phyloP scores from a whole-genome alignment of 495 filamentous ascomycete genomes.

The Aspergillus affinis region DNA sequence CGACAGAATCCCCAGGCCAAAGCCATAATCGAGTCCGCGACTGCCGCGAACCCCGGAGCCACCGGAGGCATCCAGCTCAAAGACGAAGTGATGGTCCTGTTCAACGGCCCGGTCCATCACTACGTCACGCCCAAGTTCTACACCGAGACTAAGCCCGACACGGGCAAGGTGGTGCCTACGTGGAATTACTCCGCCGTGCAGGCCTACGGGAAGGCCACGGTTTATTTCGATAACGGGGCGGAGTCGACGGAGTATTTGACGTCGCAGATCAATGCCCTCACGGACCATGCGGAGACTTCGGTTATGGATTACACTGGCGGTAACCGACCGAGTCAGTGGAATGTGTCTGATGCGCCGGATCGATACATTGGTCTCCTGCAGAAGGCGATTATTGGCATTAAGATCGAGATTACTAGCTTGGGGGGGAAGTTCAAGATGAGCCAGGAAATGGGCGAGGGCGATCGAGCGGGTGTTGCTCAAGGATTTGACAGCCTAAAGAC shows the following conservation, averaged over 20 bases:
- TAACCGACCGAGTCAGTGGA: constrained; percentile 36
- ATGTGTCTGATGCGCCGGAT: constrained; percentile 49
- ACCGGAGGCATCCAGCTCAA: constrained; percentile 14
- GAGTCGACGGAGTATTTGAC: constrained; percentile 41
- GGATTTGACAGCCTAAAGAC: constrained; percentile 48
- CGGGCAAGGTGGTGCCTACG: constrained; percentile 59
- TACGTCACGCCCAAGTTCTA: constrained; percentile 65
- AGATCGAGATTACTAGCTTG: constrained; percentile 48
- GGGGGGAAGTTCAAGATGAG: constrained; percentile 61
- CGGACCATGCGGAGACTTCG: constrained; percentile 39
- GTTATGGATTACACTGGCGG: constrained; percentile 49
- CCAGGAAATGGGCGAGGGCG: constrained; percentile 49
- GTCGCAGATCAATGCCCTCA: constrained; percentile 48
- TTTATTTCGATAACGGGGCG: constrained; percentile 43
- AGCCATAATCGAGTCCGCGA: constrained; percentile 48
- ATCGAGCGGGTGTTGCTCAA: constrained; percentile 48
- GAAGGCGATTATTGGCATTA: constrained; percentile 55
- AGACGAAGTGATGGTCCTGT: constrained; percentile 48
- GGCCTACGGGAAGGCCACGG: constrained; percentile 49
- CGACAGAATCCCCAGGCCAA: constrained; percentile 56
- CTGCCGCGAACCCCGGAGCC: constrained; percentile 8
- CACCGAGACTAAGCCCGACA: constrained; percentile 53
- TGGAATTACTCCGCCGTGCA: constrained; percentile 63
- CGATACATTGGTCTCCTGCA: constrained; percentile 47
- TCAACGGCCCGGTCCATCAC: constrained; percentile 50